Conservation (phyloP, 2,329 filamentous ascomycete genomes). For the Aspergillus spinulosporus region DNA sequence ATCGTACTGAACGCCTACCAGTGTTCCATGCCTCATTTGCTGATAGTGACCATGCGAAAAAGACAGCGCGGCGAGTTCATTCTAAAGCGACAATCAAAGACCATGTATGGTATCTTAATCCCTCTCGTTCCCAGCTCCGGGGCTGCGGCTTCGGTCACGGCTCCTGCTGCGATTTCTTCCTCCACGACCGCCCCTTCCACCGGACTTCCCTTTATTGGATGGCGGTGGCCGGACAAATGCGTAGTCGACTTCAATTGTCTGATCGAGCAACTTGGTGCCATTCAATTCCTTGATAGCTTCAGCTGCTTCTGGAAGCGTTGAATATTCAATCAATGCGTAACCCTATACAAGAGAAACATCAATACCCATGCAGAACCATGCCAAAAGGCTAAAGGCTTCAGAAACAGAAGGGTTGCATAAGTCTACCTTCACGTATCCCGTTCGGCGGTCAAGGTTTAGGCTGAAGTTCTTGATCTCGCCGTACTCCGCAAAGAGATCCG, state of each 20-base stretch:
- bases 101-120: conserved; percentile 26
- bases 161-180: conserved; percentile 45
- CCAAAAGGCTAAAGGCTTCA: neutral
- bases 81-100: neutral
- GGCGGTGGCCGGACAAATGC: conserved; percentile 65
- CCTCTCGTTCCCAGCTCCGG: conserved; percentile 38
- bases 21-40: conserved; percentile 1
- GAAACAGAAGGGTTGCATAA: neutral
- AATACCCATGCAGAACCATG: conserved; percentile 11
- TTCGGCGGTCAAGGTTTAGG: conserved; percentile 65
- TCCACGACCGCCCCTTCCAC: conserved; percentile 46
- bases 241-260: conserved; percentile 65
- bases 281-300: conserved; percentile 64
- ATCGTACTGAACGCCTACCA: neutral
- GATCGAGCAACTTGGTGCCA: conserved; percentile 62
- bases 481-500: conserved; percentile 65
- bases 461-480: conserved; percentile 69
- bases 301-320: conserved; percentile 63
- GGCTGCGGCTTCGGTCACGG: conserved; percentile 49
- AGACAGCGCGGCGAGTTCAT: neutral
- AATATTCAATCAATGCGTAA: conserved; percentile 66
- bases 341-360: conserved; percentile 47
- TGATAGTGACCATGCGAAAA: neutral
- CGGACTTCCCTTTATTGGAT: conserved; percentile 45
- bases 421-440: conserved; percentile 66